A percentile compares a stretch with the other conserved stretches of the same genome.
Evolutionary conservation across 176 grass and related monocot species (phyloP).

Genomic region (Sorghum bicolor): Sorghum_bicolor_NCBIv3 NC_012878.2:45331001-45331500

Average conservation of each 20-base stretch:
- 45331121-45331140: background rate
- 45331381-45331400: background rate
- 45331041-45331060: background rate
- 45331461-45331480: background rate
- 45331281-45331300: background rate
- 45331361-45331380: background rate
- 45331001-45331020: background rate
- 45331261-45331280: background rate
- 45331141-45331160: conserved; percentile 24
- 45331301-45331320: background rate
- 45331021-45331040: background rate
- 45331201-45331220: background rate
- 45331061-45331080: background rate
- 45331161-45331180: background rate
- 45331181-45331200: background rate
- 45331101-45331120: background rate
- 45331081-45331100: background rate
- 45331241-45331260: background rate
- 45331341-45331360: background rate
- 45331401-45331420: background rate
- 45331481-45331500: background rate
- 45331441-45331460: background rate
- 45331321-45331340: background rate
- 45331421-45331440: background rate
- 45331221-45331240: background rate